These are phyloP conservation scores for Moniliophthora roreri DNA, from an alignment of 1,284 basidiomycete species.

Conservation along the genomic window DNA sequence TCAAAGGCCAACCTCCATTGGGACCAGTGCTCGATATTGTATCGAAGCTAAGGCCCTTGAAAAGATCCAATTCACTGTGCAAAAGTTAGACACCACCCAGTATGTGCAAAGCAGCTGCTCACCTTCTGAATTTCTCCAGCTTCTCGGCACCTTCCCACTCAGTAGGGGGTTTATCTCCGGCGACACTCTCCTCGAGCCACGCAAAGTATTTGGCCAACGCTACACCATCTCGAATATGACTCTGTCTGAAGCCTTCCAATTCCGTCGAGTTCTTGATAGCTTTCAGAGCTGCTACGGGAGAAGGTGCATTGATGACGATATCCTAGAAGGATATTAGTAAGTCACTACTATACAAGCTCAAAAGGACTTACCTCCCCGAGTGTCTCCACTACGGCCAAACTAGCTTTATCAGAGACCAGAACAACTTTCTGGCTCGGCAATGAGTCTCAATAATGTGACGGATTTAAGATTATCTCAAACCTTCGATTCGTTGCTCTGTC, in stretches of 20 bases:
- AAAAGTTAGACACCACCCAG: slow-evolving; percentile 1
- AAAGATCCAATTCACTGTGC: slow-evolving; percentile 67
- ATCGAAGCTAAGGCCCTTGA: slow-evolving; percentile 87
- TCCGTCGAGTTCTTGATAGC: slow-evolving; percentile 89
- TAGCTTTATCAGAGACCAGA: slow-evolving; percentile 71
- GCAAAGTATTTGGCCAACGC: slow-evolving; percentile 90
- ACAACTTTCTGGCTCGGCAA: slow-evolving; percentile 41
- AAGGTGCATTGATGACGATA: slow-evolving; percentile 62
- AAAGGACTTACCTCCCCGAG: slow-evolving; percentile 63
- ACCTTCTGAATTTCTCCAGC: slow-evolving; percentile 82
- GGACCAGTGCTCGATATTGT: slow-evolving; percentile 92
- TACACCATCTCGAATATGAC: slow-evolving; percentile 88
- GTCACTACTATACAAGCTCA: no score
- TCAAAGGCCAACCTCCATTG: slow-evolving; percentile 66
- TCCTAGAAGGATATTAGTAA: slow-evolving; percentile 33
- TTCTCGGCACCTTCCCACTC: slow-evolving; percentile 84
- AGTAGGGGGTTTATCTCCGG: slow-evolving; percentile 62
- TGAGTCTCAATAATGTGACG: no score
- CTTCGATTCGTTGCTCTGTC: slow-evolving; percentile 45
- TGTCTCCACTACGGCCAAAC: slow-evolving; percentile 76
- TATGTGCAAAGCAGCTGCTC: slow-evolving; percentile 25
- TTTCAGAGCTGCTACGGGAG: slow-evolving; percentile 83
- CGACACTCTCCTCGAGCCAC: slow-evolving; percentile 89
- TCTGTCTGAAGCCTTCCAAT: slow-evolving; percentile 86
- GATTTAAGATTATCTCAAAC: no score